Evolutionary conservation across 371 early-diverging fungal genomes (phyloP).

Genomic region (Catenaria anguillulae): DNA sequence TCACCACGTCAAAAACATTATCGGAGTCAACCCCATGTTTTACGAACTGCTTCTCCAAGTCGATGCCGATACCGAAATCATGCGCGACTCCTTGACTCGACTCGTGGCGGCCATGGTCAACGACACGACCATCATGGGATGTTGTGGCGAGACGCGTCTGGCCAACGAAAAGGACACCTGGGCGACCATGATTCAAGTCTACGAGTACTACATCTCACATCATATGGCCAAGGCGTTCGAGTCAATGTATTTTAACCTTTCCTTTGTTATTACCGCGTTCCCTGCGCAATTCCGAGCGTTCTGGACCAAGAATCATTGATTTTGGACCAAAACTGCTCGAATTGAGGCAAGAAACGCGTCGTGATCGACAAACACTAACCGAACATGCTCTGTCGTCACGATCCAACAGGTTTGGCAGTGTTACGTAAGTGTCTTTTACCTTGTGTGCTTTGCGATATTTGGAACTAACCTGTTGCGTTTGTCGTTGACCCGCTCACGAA

Average conservation of each 20-base stretch:
- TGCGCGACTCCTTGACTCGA: constrained; percentile 64
- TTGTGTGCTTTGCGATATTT: no score
- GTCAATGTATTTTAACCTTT: constrained; percentile 60
- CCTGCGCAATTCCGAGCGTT: no score
- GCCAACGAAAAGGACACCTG: constrained; percentile 75
- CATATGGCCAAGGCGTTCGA: constrained; percentile 76
- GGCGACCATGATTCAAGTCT: constrained; percentile 98
- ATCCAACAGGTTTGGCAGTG: no score
- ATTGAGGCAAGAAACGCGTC: no score
- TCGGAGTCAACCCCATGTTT: constrained; percentile 69
- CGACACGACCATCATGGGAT: constrained; percentile 77
- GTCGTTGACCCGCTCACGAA: no score
- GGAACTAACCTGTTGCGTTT: no score
- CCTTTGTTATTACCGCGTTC: constrained; percentile 79
- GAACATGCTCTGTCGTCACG: no score
- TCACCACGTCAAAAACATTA: constrained; percentile 80
- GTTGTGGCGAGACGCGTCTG: constrained; percentile 84
- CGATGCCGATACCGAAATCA: constrained; percentile 88
- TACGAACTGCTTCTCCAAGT: constrained; percentile 85
- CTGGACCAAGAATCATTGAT: no score
- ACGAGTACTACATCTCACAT: constrained; percentile 84
- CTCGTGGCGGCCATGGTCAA: constrained; percentile 76
- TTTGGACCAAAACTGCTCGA: no score
- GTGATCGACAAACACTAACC: no score
- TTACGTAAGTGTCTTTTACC: no score